These are phyloP conservation scores for Sextonia rubra DNA, from an alignment of 164 flowering plant genomes.

Conservation along the genomic window DNA sequence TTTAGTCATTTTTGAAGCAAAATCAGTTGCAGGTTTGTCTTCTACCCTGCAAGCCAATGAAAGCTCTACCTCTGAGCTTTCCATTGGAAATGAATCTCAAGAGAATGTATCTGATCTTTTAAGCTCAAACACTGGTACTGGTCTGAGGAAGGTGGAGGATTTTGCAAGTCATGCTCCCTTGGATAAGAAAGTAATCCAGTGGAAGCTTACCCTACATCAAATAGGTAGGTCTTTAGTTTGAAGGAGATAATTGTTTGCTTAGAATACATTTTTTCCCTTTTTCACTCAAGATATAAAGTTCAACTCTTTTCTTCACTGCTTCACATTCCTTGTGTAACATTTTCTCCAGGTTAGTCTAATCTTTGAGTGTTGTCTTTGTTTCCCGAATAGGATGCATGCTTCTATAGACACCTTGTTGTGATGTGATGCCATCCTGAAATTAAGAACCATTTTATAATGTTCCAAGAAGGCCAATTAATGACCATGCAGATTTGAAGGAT, in stretches of 20 bases:
- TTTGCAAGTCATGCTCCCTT: slow-evolving; percentile 26
- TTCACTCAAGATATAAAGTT: too few relatives aligned
- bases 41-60: slow-evolving; percentile 18
- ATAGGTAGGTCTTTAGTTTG: slow-evolving; percentile 45
- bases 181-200: slow-evolving; percentile 74
- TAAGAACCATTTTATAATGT: too few relatives aligned
- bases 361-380: too few relatives aligned
- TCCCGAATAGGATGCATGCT: too few relatives aligned
- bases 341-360: too few relatives aligned
- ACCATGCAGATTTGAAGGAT: too few relatives aligned
- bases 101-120: slow-evolving; percentile 11
- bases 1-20: slow-evolving; percentile 60
- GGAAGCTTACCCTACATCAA: slow-evolving; percentile 94
- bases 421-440: too few relatives aligned
- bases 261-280: too few relatives aligned
- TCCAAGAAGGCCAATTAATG: too few relatives aligned
- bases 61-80: slow-evolving; percentile 13
- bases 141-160: slow-evolving; percentile 21
- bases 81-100: slow-evolving; percentile 12
- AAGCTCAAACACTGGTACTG: slow-evolving; percentile 17
- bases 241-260: neutral
- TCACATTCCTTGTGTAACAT: too few relatives aligned
- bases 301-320: too few relatives aligned
- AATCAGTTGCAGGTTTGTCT: slow-evolving; percentile 28
- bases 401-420: too few relatives aligned